Evolutionary conservation across 257 asterid species (phyloP).

Genomic region (Solanum peruvianum): DNA sequence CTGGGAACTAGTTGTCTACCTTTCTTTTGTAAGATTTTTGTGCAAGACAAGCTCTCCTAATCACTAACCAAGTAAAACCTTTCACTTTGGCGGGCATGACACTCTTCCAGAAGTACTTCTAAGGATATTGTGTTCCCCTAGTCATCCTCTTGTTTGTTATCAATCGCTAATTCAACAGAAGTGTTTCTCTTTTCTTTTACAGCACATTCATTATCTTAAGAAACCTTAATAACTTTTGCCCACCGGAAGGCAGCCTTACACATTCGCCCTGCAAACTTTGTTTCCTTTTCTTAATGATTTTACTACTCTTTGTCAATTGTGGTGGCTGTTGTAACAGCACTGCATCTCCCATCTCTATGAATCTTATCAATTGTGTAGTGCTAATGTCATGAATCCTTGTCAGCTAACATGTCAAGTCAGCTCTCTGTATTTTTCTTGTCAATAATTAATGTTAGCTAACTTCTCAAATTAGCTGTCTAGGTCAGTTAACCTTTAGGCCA

Average conservation of each 20-base stretch:
- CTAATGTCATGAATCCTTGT: not conserved
- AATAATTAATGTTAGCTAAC: not conserved
- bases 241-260: not conserved
- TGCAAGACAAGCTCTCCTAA: no score
- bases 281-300: not conserved
- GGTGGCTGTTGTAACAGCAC: not conserved
- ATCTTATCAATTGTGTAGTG: not conserved
- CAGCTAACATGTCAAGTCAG: not conserved
- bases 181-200: not conserved
- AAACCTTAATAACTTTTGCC: not conserved
- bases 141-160: not conserved
- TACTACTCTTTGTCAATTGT: not conserved
- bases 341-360: not conserved
- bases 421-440: not conserved
- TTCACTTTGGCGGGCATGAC: no score
- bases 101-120: no score
- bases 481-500: not conserved
- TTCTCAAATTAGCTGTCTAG: not conserved
- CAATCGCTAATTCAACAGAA: not conserved
- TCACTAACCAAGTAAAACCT: no score
- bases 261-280: not conserved
- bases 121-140: no score
- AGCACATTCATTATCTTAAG: not conserved
- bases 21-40: no score
- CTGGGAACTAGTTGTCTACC: no score